phyloP scores from a whole-genome alignment of 1,284 basidiomycete genomes.

The Cryptococcus neoformans region DNA sequence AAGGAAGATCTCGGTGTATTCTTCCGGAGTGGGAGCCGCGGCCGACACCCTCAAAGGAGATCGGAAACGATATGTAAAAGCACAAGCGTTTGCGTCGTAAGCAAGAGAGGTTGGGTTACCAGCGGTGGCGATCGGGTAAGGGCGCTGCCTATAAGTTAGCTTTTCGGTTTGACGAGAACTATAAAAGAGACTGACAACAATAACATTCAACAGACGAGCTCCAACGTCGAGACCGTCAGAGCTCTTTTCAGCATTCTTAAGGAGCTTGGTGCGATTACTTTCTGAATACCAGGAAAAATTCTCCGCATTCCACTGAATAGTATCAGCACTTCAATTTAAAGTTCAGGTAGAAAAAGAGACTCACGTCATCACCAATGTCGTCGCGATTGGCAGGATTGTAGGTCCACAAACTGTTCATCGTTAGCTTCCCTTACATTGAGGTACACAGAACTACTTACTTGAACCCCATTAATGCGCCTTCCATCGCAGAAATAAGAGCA shows the following conservation, averaged over 20 bases:
- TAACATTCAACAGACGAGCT: slow-evolving; percentile 67
- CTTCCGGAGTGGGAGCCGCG: slow-evolving; percentile 51
- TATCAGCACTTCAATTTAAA: not conserved
- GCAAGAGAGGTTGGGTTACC: slow-evolving; percentile 36
- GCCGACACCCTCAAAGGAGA: slow-evolving; percentile 15
- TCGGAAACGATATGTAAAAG: slow-evolving; percentile 31
- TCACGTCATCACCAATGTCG: slow-evolving; percentile 64
- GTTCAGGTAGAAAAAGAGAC: slow-evolving; percentile 2
- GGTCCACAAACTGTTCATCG: slow-evolving; percentile 71
- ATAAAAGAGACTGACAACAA: slow-evolving; percentile 57
- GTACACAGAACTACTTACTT: slow-evolving; percentile 59
- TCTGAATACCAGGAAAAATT: slow-evolving; percentile 91
- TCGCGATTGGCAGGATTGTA: slow-evolving; percentile 89
- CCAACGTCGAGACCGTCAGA: slow-evolving; percentile 67
- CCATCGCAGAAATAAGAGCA: slow-evolving; percentile 73
- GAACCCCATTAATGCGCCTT: slow-evolving; percentile 68
- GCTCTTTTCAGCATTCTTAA: slow-evolving; percentile 51
- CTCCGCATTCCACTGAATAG: slow-evolving; percentile 78
- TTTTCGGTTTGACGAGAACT: no score
- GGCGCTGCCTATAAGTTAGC: slow-evolving; percentile 29
- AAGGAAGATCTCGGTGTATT: slow-evolving; percentile 75
- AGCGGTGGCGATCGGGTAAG: slow-evolving; percentile 46
- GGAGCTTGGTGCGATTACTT: slow-evolving; percentile 41
- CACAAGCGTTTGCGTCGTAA: slow-evolving; percentile 27
- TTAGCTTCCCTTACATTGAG: not conserved